These are phyloP conservation scores for Rhizopus delemar DNA, from an alignment of 371 early-diverging fungal species.

Conservation along the genomic window DNA sequence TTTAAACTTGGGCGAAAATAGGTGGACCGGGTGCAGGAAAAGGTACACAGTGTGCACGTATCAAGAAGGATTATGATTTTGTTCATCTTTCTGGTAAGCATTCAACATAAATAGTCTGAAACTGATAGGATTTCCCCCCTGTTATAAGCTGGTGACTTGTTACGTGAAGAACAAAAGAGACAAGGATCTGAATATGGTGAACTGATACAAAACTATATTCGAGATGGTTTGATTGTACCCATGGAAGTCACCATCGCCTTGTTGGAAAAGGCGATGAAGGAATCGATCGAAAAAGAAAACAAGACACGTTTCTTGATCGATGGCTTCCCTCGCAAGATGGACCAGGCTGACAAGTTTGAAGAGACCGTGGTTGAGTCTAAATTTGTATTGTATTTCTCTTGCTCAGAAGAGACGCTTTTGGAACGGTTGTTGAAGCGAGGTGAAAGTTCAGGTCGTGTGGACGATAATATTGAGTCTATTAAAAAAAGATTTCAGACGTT, in stretches of 20 bases:
- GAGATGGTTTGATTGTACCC: conserved; percentile 94
- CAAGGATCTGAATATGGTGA: conserved; percentile 86
- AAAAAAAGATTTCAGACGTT: conserved; percentile 91
- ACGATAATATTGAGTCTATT: conserved; percentile 94
- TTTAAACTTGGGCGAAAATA: conserved; percentile 13
- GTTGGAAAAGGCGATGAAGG: conserved; percentile 86
- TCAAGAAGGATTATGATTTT: conserved; percentile 90
- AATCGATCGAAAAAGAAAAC: conserved; percentile 50
- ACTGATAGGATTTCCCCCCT: too few relatives aligned
- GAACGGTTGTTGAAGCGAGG: conserved; percentile 84
- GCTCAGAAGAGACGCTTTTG: conserved; percentile 83
- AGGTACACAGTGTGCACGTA: conserved; percentile 90
- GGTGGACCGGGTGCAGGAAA: conserved; percentile 91
- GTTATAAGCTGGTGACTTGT: conserved; percentile 86
- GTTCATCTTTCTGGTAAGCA: conserved; percentile 87
- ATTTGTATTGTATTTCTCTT: conserved; percentile 83
- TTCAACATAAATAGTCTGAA: background rate
- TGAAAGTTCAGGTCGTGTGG: conserved; percentile 86
- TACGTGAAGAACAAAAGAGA: conserved; percentile 89
- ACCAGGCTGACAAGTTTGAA: conserved; percentile 90
- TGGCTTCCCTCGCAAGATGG: conserved; percentile 93
- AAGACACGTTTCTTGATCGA: conserved; percentile 83
- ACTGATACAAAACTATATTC: conserved; percentile 85
- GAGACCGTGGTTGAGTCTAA: conserved; percentile 66
- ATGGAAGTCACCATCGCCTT: conserved; percentile 92